Evolutionary conservation across 83 land plant species (phyloP), one percentile per base, ranked within the genome.

Genomic region (Diphasiastrum complanatum): DNA sequence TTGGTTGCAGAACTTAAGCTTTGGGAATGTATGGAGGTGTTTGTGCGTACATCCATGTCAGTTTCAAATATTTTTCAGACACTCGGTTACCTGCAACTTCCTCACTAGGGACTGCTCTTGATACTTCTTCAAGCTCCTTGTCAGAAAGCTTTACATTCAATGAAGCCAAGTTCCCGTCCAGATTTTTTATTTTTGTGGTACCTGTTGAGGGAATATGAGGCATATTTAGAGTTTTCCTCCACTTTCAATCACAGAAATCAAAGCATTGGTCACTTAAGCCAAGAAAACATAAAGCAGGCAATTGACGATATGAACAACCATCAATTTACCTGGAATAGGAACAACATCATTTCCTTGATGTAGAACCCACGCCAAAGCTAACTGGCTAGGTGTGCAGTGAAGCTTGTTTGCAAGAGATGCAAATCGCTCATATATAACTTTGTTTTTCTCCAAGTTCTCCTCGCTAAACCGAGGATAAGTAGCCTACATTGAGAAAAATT

Each of bases 241-340:
- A n/a, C n/a, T n/a, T n/a, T n/a, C n/a, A n/a, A n/a, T n/a, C n/a
- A n/a, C n/a, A n/a, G n/a, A n/a, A n/a, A n/a, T n/a, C n/a, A n/a
- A n/a, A n/a, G n/a, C n/a, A n/a, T n/a, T n/a, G n/a, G n/a, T n/a
- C n/a, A n/a, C n/a, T n/a, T n/a, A n/a, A n/a, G n/a, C n/a, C n/a
- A n/a, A n/a, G n/a, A n/a, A n/a, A n/a, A n/a, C n/a, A n/a, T n/a
- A n/a, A n/a, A n/a, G n/a, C n/a, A n/a, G n/a, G n/a, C n/a, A n/a
- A n/a, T n/a, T n/a, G n/a, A n/a, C n/a, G n/a, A n/a, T n/a, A n/a
- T n/a, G n/a, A n/a, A n/a, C n/a, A n/a, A n/a, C n/a, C n/a, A n/a
- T n/a, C n/a, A n/a, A n/a, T n/a, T 20, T 5, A 5, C 91, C 91
- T 24, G 85, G 87, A 47, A 84, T 84, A 19, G 85, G 85, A 16